Evolutionary conservation across 306 rosid species (phyloP), one percentile per base, ranked within the genome.

Genomic region (Astragalus glycyphyllos): DNA sequence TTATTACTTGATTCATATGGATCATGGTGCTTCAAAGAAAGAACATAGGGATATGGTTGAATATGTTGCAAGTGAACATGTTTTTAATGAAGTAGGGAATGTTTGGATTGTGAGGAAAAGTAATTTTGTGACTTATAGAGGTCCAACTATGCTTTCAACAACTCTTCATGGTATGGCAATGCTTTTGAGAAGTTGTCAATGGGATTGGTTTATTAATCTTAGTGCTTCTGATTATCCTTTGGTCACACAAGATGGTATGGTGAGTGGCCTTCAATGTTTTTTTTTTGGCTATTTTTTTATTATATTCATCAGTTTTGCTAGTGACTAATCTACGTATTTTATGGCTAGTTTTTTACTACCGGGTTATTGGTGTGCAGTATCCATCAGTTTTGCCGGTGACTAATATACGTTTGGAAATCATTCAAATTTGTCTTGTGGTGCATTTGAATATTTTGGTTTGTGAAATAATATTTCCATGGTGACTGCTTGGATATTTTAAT

Each of bases 241-340:
- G 16, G 73, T 86, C 16, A 86, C 98, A 78, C 98, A 92, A 92
- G 97, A 92, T 88, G 98, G 98, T 92, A 92, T 81, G 95, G 98
- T 92, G 96, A 92, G 98, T 89, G 88, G 44, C 75, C 45, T 73
- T 45, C 40, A 29, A 38, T 41, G 3, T 41, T 41, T 41, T 7
- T 40, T 40, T 6, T 40, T 40, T 7, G 0, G 3, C 7, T 40
- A 0, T 40, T 40, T 5, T 40, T 40, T 40, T 7, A 40, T n/a
- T n/a, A n/a, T 20, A 20, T 20, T n/a, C n/a, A n/a, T n/a, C n/a
- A n/a, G n/a, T n/a, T n/a, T n/a, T n/a, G n/a, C n/a, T n/a, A n/a
- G n/a, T n/a, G n/a, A n/a, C n/a, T n/a, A n/a, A n/a, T n/a, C n/a
- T 20, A 20, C 23, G 23, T 2, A n/a, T n/a, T n/a, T 20, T 20